A percentile compares a stretch with the other conserved stretches of the same genome.
These are phyloP conservation scores for Tetrahymena malaccensis DNA, from an alignment of 73 alveolate genomes.

Conservation along the genomic window DNA sequence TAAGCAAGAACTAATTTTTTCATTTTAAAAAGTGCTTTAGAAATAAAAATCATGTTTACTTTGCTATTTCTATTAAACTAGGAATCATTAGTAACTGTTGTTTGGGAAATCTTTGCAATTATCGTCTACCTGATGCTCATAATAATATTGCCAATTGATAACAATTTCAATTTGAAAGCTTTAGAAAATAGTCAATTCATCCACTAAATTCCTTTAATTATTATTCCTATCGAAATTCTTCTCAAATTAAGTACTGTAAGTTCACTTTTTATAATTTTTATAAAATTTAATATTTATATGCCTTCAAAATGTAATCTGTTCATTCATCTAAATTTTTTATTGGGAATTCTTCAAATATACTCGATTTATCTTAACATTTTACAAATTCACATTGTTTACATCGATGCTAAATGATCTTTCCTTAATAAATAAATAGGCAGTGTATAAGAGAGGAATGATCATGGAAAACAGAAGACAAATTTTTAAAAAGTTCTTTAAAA, in stretches of 20 bases:
- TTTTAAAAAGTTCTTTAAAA: neutral
- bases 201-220: neutral
- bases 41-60: too few relatives aligned
- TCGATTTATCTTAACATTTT: neutral
- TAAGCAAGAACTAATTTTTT: neutral
- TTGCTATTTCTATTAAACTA: neutral
- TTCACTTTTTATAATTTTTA: neutral
- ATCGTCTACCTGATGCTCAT: neutral
- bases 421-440: neutral
- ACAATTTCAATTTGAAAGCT: neutral
- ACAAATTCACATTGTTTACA: too few relatives aligned
- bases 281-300: neutral
- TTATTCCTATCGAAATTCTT: neutral
- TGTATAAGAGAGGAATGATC: neutral
- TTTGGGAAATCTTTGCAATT: neutral
- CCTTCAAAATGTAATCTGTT: neutral
- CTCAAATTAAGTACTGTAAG: neutral
- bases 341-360: neutral
- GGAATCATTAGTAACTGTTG: neutral
- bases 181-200: neutral
- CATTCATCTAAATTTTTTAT: neutral
- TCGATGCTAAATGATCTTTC: neutral
- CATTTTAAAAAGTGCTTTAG: too few relatives aligned
- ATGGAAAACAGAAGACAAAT: neutral
- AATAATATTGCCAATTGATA: neutral